Percentiles rank a stretch among this genome's conserved stretches.
Conservation (phyloP, 23 red algal genomes). For the Gracilaria caudata region DNA sequence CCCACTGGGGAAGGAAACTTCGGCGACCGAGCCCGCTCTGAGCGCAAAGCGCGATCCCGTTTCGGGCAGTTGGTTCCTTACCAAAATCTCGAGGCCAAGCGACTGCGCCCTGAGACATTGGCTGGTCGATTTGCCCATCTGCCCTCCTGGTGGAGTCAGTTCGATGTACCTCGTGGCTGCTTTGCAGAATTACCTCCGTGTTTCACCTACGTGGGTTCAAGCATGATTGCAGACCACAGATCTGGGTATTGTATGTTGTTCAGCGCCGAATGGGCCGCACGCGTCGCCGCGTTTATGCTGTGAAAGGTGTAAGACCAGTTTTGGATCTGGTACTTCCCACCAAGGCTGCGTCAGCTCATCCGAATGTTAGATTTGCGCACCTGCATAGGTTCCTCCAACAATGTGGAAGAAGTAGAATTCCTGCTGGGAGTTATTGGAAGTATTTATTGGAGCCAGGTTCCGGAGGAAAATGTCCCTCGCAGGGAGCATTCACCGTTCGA, state of each 20-base stretch:
- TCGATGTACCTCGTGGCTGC: slow-evolving; percentile 10
- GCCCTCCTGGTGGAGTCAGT: neutral
- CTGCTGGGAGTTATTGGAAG: neutral
- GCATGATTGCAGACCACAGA: neutral
- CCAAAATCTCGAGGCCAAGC: slow-evolving; percentile 20
- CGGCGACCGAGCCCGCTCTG: neutral
- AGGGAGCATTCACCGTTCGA: neutral
- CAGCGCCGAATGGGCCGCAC: slow-evolving; percentile 16
- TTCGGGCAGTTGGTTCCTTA: slow-evolving; percentile 20
- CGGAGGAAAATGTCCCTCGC: neutral
- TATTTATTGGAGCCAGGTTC: neutral
- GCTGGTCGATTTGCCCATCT: neutral
- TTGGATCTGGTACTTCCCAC: slow-evolving; percentile 18
- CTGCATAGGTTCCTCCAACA: neutral
- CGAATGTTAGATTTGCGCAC: neutral
- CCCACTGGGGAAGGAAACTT: neutral
- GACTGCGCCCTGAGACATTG: neutral
- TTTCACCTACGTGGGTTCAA: slow-evolving; percentile 16
- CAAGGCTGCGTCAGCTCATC: neutral
- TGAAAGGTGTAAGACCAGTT: slow-evolving; percentile 7
- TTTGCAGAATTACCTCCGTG: neutral
- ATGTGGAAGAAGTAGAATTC: neutral
- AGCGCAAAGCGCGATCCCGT: neutral
- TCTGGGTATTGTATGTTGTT: slow-evolving; percentile 7
- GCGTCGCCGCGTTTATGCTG: slow-evolving; percentile 7